These are phyloP conservation scores for Spergularia marina DNA, from an alignment of 148 eudicot genomes.

Conservation along the genomic window DNA sequence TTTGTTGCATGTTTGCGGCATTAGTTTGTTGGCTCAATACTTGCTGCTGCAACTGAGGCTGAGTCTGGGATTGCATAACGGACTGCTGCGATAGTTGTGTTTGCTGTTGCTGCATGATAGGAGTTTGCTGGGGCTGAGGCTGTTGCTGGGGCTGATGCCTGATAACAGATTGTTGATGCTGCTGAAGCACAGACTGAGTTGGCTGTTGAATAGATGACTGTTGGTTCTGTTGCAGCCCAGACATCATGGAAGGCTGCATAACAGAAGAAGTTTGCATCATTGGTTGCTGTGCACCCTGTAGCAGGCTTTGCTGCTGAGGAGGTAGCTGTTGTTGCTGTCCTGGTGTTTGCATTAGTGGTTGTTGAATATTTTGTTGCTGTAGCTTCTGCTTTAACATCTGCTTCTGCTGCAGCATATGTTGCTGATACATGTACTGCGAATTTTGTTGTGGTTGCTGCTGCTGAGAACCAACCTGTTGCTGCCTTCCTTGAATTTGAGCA, in stretches of 20 bases:
- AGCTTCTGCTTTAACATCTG: constrained; percentile 63
- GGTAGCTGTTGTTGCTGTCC: constrained; percentile 52
- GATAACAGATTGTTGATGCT: constrained; percentile 56
- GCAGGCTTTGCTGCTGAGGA: constrained; percentile 43
- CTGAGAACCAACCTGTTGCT: constrained; percentile 52
- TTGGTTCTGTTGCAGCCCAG: constrained; percentile 67
- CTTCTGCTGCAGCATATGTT: constrained; percentile 66
- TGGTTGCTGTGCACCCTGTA: constrained; percentile 63
- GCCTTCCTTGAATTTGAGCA: constrained; percentile 74
- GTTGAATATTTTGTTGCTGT: constrained; percentile 57
- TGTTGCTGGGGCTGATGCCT: constrained; percentile 45
- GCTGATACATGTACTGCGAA: constrained; percentile 57
- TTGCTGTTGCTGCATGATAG: constrained; percentile 56
- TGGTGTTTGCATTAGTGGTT: constrained; percentile 50
- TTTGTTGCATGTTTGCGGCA: constrained; percentile 52
- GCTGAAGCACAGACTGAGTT: constrained; percentile 67
- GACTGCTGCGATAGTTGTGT: constrained; percentile 49
- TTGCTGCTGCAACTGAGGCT: constrained; percentile 41
- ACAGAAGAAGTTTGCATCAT: constrained; percentile 67
- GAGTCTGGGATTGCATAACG: constrained; percentile 39
- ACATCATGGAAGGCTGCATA: constrained; percentile 59
- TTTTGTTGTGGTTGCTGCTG: constrained; percentile 68
- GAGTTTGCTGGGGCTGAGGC: constrained; percentile 46
- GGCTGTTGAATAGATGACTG: constrained; percentile 65
- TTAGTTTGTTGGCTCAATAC: constrained; percentile 53